Evolutionary conservation across 163 green algal species (phyloP).

Genomic region (Chlamydomonas reinhardtii): DNA sequence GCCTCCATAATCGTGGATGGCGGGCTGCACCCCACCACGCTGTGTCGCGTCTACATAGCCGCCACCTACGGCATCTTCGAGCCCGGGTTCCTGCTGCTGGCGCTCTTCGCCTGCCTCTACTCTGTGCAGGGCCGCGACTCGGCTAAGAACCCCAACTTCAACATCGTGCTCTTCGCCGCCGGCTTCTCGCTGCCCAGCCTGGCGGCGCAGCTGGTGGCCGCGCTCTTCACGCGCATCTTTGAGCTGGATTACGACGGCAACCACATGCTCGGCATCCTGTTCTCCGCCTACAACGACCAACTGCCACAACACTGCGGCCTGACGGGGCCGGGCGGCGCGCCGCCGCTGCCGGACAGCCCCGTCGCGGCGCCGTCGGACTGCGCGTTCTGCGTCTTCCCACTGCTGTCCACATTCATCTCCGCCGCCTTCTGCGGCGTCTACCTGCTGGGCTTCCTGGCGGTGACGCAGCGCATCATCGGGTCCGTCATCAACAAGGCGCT

Average conservation of each 20-base stretch:
- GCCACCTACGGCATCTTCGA: conserved; percentile 65
- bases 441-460: conserved; percentile 54
- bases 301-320: conserved; percentile 30
- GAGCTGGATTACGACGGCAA: conserved; percentile 42
- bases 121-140: conserved; percentile 49
- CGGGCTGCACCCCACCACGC: conserved; percentile 31
- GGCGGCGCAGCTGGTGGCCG: conserved; percentile 62
- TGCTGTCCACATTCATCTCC: conserved; percentile 65
- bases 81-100: conserved; percentile 64
- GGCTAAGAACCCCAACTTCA: conserved; percentile 45
- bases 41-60: conserved; percentile 63
- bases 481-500: conserved; percentile 60
- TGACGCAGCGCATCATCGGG: conserved; percentile 51
- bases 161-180: conserved; percentile 65
- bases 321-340: background rate
- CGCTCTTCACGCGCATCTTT: conserved; percentile 63
- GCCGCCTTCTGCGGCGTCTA: conserved; percentile 56
- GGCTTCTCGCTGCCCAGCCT: conserved; percentile 63
- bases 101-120: conserved; percentile 68
- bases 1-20: conserved; percentile 22
- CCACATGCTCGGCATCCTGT: conserved; percentile 15
- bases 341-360: background rate
- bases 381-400: conserved; percentile 66
- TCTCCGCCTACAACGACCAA: conserved; percentile 6
- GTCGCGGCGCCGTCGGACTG: conserved; percentile 28